Base-by-base conservation (phyloP, 257 asterid genomes). In the Solanum chiquidenum region DNA sequence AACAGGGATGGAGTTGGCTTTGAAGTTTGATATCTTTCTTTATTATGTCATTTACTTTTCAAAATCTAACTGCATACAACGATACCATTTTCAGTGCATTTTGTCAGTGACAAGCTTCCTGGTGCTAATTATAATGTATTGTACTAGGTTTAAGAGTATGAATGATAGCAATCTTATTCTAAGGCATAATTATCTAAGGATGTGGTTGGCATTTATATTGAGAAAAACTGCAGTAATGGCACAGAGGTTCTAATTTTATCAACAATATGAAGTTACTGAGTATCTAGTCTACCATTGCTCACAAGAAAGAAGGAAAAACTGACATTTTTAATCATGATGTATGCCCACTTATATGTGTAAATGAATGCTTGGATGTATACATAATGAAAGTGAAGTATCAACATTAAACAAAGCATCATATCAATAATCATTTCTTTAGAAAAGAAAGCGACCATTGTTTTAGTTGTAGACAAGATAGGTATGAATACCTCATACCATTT, bases 401-500 rank as follows among this genome's bases (percentile, higher is more conserved):
- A 46, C 68, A 80, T 16, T 46, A 80, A 46, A 46, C 6, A 16
- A 46, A 80, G 3, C 68, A 46, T 80, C 68, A 46, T 27, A 1
- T 27, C 27, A 29, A 46, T 80, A 80, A 80, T 2, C 5, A 80
- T 27, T 46, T 80, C 40, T 46, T 44, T 44, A 46, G 68, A 46
- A 4, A 46, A 46, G 6, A 40, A 79, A 27, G 85, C 40, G 9
- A 0, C 9, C 84, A 6, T 7, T 40, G 7, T 79, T 77, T n/a
- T 40, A 12, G 64, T 35, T 42, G 64, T 14, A 40, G 37, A 77
- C 16, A 27, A 44, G 20, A 69, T 69, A 58, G 35, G 72, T 87
- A 90, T 77, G 73, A 92, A 69, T 20, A 69, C 49, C 33, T 6
- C 89, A 49, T 72, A 91, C 94, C 96, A 16, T 60, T 86, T 87